A percentile compares a stretch with the other conserved stretches of the same genome.
phyloP scores from a whole-genome alignment of 768 basidiomycete species.

The Hygrocybe coccinea region DNA sequence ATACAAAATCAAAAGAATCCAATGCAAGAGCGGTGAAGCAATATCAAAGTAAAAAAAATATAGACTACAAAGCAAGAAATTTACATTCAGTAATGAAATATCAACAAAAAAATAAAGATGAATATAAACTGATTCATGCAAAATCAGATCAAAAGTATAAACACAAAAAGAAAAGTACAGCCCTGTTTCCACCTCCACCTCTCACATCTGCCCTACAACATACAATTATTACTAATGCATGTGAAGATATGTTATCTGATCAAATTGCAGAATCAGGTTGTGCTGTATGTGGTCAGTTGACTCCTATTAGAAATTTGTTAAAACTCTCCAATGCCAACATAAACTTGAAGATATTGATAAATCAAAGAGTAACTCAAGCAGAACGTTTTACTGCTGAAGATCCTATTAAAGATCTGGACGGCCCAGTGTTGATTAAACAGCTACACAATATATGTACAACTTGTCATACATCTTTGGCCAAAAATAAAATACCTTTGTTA shows the following conservation, averaged over 20 bases:
- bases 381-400: background rate
- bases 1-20: too few relatives aligned
- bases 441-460: conserved; percentile 7
- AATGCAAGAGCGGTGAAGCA: too few relatives aligned
- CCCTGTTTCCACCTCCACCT: background rate
- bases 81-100: too few relatives aligned
- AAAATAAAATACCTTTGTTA: conserved; percentile 14
- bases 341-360: background rate
- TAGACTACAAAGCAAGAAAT: too few relatives aligned
- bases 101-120: too few relatives aligned
- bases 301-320: background rate
- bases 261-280: background rate
- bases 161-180: background rate
- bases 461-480: conserved; percentile 28
- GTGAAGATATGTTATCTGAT: background rate
- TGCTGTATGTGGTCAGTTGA: conserved; percentile 1
- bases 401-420: background rate
- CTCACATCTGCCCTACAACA: background rate
- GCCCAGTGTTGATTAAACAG: background rate
- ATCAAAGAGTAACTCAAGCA: background rate
- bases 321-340: background rate
- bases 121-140: too few relatives aligned
- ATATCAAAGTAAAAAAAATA: too few relatives aligned
- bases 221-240: background rate
- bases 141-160: too few relatives aligned